phyloP scores from a whole-genome alignment of 148 eudicot species.

The Oxyria digyna region DNA sequence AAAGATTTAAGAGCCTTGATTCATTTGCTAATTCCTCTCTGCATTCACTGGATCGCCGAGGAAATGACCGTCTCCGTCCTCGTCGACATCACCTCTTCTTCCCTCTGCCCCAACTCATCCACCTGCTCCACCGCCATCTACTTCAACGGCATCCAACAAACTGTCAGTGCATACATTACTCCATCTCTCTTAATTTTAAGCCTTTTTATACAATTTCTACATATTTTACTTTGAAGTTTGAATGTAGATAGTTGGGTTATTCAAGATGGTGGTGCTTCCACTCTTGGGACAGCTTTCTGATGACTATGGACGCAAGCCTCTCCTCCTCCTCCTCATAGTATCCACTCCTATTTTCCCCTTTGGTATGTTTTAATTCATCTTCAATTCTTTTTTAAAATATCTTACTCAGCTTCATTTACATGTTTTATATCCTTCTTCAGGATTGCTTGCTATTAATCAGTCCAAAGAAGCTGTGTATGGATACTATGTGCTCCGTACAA shows the following conservation, averaged over 20 bases:
- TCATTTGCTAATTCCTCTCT: conserved; percentile 44
- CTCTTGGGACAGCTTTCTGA: conserved; percentile 83
- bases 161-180: conserved; percentile 26
- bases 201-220: too few relatives aligned
- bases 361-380: conserved; percentile 23
- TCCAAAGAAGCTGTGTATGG: conserved; percentile 58
- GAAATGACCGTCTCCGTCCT: conserved; percentile 79
- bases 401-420: too few relatives aligned
- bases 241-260: conserved; percentile 62
- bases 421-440: conserved; percentile 32
- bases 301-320: conserved; percentile 82
- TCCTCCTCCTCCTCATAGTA: conserved; percentile 63
- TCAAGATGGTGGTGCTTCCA: conserved; percentile 84
- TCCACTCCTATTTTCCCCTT: conserved; percentile 75
- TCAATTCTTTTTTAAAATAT: too few relatives aligned
- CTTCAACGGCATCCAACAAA: conserved; percentile 76
- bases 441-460: conserved; percentile 49
- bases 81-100: conserved; percentile 63
- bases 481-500: conserved; percentile 59
- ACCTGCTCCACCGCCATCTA: conserved; percentile 62
- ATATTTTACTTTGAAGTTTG: too few relatives aligned
- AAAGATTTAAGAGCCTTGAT: conserved; percentile 38
- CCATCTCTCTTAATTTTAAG: too few relatives aligned
- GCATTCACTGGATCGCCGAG: conserved; percentile 70
- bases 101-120: conserved; percentile 45